Evolutionary conservation across 352 stramenopile genomes (phyloP).

Genomic region (Pythium phragmitis): DNA sequence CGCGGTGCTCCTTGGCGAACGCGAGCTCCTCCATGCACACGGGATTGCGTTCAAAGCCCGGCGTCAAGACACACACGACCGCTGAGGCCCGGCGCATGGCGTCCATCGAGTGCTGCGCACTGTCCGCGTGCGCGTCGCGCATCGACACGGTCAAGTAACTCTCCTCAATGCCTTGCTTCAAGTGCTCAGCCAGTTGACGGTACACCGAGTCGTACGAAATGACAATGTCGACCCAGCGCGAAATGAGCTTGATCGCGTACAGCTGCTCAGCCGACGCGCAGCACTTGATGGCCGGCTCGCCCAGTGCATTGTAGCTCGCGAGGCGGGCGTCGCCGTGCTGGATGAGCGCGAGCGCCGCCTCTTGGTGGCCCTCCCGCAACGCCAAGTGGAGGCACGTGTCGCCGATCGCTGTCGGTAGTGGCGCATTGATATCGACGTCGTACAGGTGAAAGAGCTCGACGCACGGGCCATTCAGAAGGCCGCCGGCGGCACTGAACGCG

Average conservation of each 20-base stretch:
- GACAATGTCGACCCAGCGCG: constrained; percentile 69
- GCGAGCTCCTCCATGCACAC: constrained; percentile 81
- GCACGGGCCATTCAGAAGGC: constrained; percentile 41
- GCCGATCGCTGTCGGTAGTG: constrained; percentile 43
- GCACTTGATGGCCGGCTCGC: constrained; percentile 65
- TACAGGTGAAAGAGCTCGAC: constrained; percentile 56
- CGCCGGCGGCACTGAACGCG: constrained; percentile 57
- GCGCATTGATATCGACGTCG: constrained; percentile 49
- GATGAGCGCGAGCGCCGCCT: constrained; percentile 63
- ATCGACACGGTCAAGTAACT: constrained; percentile 79
- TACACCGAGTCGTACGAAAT: constrained; percentile 77
- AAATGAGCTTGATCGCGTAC: constrained; percentile 73
- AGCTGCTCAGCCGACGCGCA: constrained; percentile 73
- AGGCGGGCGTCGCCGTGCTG: constrained; percentile 54
- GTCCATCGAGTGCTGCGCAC: constrained; percentile 39
- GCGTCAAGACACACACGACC: constrained; percentile 70
- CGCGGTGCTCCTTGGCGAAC: constrained; percentile 64
- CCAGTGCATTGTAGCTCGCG: constrained; percentile 50
- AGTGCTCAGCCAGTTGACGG: constrained; percentile 51
- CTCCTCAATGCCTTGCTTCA: constrained; percentile 67
- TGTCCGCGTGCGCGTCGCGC: constrained; percentile 43
- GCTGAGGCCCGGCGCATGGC: constrained; percentile 67
- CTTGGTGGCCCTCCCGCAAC: constrained; percentile 52
- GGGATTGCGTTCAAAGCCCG: constrained; percentile 57
- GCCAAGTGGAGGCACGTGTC: constrained; percentile 79